These are phyloP conservation scores for Malassezia globosa DNA, from an alignment of 1,284 basidiomycete species.

Conservation along the genomic window DNA sequence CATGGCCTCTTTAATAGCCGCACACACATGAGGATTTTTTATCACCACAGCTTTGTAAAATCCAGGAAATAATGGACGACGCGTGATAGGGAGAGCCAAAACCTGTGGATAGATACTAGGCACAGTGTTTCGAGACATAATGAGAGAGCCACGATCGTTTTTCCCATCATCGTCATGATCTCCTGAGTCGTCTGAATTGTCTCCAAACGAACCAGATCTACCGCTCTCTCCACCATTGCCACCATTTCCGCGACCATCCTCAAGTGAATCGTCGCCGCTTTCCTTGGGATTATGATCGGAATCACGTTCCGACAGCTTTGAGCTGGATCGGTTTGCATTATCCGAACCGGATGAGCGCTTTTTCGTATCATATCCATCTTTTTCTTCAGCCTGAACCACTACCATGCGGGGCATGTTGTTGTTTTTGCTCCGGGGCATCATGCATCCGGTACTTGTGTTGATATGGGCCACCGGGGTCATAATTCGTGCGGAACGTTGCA, in stretches of 20 bases:
- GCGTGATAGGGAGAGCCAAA: constrained; percentile 86
- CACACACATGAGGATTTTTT: constrained; percentile 65
- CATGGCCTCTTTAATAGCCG: constrained; percentile 91
- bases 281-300: not conserved
- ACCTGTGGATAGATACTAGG: constrained; percentile 71
- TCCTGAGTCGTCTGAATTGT: not conserved
- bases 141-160: constrained; percentile 3
- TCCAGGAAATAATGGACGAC: constrained; percentile 88
- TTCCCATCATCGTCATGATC: constrained; percentile 1
- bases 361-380: too few species aligned
- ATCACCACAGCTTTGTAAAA: constrained; percentile 59
- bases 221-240: constrained; percentile 13
- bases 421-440: constrained; percentile 25
- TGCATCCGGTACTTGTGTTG: constrained; percentile 16
- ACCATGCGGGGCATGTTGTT: constrained; percentile 2
- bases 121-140: constrained; percentile 28
- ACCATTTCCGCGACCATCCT: too few species aligned
- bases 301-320: too few species aligned
- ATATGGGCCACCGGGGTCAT: constrained; percentile 14
- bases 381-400: constrained; percentile 5
- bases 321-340: too few species aligned
- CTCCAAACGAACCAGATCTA: not conserved
- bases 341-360: too few species aligned
- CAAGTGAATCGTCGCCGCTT: not conserved
- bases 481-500: not conserved